phyloP scores from a whole-genome alignment of 345 rosid species.

The Litchi chinensis region DNA sequence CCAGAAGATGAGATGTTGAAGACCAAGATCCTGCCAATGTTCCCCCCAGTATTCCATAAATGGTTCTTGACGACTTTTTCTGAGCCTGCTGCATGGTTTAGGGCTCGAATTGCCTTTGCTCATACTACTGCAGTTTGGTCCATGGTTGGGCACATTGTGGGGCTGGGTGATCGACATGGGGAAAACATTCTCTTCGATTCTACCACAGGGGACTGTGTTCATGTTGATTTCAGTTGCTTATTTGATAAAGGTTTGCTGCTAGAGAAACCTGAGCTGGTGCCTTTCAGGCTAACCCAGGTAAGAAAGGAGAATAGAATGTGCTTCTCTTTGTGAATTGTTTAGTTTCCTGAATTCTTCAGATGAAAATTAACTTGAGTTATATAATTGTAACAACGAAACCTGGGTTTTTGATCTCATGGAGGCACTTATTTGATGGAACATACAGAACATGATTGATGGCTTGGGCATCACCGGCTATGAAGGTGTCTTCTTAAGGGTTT shows the following conservation, averaged over 20 bases:
- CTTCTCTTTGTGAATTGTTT: neutral
- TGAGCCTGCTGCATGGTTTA: conserved; percentile 99
- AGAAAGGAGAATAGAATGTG: conserved; percentile 17
- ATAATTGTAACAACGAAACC: neutral
- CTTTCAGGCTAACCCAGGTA: conserved; percentile 97
- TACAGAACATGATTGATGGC: conserved; percentile 97
- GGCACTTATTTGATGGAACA: conserved; percentile 17
- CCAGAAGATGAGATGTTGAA: conserved; percentile 91
- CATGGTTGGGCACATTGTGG: conserved; percentile 98
- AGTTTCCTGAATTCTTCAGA: neutral
- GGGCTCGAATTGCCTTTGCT: conserved; percentile 94
- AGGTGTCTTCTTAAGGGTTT: conserved; percentile 80
- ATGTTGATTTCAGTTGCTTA: conserved; percentile 97
- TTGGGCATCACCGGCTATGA: conserved; percentile 97
- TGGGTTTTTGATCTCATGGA: conserved; percentile 14
- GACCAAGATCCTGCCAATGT: conserved; percentile 90
- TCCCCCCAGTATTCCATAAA: conserved; percentile 92
- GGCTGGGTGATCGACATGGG: conserved; percentile 97
- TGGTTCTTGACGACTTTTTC: conserved; percentile 97
- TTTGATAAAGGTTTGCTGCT: conserved; percentile 94
- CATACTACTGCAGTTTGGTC: conserved; percentile 99
- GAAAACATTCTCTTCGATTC: conserved; percentile 99
- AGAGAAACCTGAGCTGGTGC: conserved; percentile 99
- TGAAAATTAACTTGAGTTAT: neutral
- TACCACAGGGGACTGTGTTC: conserved; percentile 98